Evolutionary conservation across 768 basidiomycete genomes (phyloP), one percentile per base, ranked within the genome.

Genomic region (Pleurotus eryngii): DNA sequence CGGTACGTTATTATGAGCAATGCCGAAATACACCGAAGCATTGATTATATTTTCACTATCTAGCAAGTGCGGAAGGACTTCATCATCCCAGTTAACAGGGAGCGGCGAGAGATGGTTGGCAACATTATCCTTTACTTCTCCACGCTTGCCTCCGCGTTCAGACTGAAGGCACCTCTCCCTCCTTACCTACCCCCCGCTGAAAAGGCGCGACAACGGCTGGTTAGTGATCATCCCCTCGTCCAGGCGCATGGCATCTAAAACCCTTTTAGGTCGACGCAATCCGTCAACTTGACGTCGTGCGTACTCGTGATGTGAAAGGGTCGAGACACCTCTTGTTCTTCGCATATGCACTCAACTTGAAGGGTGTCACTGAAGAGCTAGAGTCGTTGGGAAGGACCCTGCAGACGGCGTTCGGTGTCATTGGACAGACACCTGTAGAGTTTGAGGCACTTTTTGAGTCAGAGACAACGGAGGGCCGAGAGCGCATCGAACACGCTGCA

Each of bases 131-230:
- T 99, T 8, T 93, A 87, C 68, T 89, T 94, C 68, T 90, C 92
- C 1, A 84, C 82, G 0, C 77, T 95, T 27, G 84, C 91, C 3
- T 83, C 89, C 1, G 87, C 89, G 1, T 91, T 95, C 69, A 77
- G 85, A 15, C 76, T 92, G 42, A 96, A 96, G 66, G 86, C 92
- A 4, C 97, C 97, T 1, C 75, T 99, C n/a, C 95, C 97, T 0
- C 94, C 97, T 0, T 98, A 95, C 69, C 81, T 99, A 0, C 97
- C 97, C 2, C 95, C 95, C 0, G 96, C 90, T 0, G 95, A 96
- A 67, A 81, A 86, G 61, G 83, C 93, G 0, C 83, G 96, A 50
- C 81, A 87, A 55, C 82, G 85, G 6, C 73, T 99, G 69, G 94
- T 90, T 67, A 48, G 81, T 43, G 8, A 5, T 20, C 42, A 17